Conservation (phyloP, 208 protist genomes). For the Spongospora subterranea region DNA sequence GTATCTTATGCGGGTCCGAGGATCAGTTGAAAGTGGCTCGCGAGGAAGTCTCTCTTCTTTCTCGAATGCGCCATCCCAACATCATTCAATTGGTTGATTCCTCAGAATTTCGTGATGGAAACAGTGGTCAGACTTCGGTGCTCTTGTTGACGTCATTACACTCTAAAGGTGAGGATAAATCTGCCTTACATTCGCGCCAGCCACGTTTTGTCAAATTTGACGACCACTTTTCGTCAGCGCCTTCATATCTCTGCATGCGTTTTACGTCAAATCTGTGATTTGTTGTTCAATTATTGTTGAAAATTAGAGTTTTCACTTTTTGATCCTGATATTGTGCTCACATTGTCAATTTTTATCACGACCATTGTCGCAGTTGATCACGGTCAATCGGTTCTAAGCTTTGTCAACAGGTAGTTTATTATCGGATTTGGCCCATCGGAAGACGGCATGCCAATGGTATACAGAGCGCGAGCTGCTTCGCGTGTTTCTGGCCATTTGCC, state of each 20-base stretch:
- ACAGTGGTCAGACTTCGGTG: not conserved
- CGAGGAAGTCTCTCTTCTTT: not conserved
- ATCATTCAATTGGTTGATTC: slow-evolving; percentile 5
- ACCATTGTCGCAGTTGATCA: too few species aligned
- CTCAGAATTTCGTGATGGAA: not conserved
- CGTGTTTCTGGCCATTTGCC: slow-evolving; percentile 29
- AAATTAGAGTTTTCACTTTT: too few species aligned
- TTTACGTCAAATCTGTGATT: too few species aligned
- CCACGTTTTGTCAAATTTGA: too few species aligned
- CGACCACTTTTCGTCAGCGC: too few species aligned
- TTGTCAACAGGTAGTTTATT: not conserved
- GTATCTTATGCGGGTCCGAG: not conserved
- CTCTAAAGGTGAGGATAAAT: not conserved
- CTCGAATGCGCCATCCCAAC: slow-evolving; percentile 29
- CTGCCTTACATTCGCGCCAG: not conserved
- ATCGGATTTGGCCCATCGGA: not conserved
- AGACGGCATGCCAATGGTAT: not conserved
- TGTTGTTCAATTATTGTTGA: too few species aligned
- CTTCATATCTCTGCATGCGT: too few species aligned
- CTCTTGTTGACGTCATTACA: not conserved
- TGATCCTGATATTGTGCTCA: too few species aligned
- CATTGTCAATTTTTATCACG: too few species aligned
- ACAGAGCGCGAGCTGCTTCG: not conserved
- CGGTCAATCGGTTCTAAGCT: too few species aligned
- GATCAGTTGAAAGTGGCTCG: slow-evolving; percentile 15